Base-by-base conservation (phyloP, 371 early-diverging fungal genomes). In the Vittaforma corneae region DNA sequence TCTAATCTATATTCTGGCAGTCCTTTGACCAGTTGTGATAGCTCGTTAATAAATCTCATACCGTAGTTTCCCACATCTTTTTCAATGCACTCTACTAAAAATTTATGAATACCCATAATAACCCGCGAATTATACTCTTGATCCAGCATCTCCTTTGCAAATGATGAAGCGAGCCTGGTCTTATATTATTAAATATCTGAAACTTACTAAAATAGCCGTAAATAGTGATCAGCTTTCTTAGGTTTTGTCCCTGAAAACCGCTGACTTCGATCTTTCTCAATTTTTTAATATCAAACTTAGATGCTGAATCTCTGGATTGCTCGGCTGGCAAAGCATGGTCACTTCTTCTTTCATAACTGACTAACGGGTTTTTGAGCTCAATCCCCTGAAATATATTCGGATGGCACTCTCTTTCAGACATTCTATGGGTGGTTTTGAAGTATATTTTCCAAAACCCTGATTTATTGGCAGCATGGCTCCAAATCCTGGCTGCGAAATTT, bases 201-300 rank as follows among this genome's bases (percentile, higher is more conserved):
- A 55, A 55, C 6, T n/a, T 38, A 6, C 18, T 38, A 9, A 55
- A 33, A 6, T 37, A 26, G 9, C 6, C 9, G 37, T 55, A 55
- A 44, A 55, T 55, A 29, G 6, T 55, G 6, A 55, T 33, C 16
- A 55, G 55, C 20, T 18, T 37, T 18, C 9, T 14, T 11, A 55
- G 14, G 18, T 9, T 11, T 6, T 55, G 40, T 6, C 28, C 55
- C 28, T 55, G 40, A 44, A 55, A 55, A 9, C 55, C 14, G 28
- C 6, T 6, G 20, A 55, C 37, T 11, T 9, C 20, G 9, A 55
- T 44, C 6, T n/a, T 18, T 22, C 6, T 28, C n/a, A 34, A 44
- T n/a, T n/a, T 38, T 6, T 20, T 55, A 11, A 20, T 18, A 26
- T 38, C 55, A 6, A 55, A 28, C 55, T 55, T 26, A 9, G 6